phyloP scores from a whole-genome alignment of 306 rosid species.

The Mucuna pruriens region DNA sequence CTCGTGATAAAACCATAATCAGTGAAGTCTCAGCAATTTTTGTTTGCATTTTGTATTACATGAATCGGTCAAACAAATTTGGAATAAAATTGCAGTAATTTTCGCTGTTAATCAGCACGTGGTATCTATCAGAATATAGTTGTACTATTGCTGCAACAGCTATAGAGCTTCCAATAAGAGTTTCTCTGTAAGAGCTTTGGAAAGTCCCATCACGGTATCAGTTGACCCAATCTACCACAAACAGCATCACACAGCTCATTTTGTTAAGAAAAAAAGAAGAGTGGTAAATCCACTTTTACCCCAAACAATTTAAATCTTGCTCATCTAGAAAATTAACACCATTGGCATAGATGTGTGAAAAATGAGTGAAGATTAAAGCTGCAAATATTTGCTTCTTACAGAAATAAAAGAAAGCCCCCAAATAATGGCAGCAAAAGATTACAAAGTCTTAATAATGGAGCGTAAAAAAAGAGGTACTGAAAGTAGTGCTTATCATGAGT shows the following conservation, averaged over 20 bases:
- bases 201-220: constrained; percentile 95
- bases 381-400: constrained; percentile 15
- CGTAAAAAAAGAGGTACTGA: not conserved
- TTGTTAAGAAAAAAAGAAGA: constrained; percentile 20
- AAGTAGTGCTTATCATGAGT: not conserved
- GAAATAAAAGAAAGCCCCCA: not conserved
- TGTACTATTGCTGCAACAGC: constrained; percentile 22
- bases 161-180: constrained; percentile 74
- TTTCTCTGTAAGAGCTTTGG: constrained; percentile 77
- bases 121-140: not conserved
- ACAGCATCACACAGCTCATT: constrained; percentile 16
- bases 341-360: not conserved
- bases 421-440: not conserved
- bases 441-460: not conserved
- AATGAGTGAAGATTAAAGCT: not conserved
- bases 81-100: constrained; percentile 4
- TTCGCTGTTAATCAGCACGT: not conserved
- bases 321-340: constrained; percentile 7
- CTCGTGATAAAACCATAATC: not conserved
- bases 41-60: constrained; percentile 22
- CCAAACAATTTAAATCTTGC: not conserved
- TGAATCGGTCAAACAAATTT: constrained; percentile 15
- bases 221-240: constrained; percentile 72
- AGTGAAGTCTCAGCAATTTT: constrained; percentile 14
- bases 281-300: not conserved